Base-by-base conservation (phyloP, 2,329 filamentous ascomycete species). In the Verticillium nonalfalfae region DNA sequence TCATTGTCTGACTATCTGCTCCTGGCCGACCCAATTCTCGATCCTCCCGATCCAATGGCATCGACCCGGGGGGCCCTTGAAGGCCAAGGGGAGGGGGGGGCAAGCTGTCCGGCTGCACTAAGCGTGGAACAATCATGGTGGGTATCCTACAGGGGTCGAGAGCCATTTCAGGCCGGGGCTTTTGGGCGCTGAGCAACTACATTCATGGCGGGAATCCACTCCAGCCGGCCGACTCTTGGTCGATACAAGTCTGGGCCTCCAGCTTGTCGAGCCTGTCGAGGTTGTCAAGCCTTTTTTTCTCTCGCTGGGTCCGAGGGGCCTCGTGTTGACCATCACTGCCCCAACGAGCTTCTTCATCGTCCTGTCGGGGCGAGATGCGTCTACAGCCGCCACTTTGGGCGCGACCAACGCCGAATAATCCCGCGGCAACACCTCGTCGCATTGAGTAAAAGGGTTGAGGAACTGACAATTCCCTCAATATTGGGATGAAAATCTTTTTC, bases 231-330 rank as follows among this genome's bases (percentile, higher is more conserved):
- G 59, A 63, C 64, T 64, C 62, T 57, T 50, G 62, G 57, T 39
- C 26, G 60, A 52, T 65, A 63, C 64, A 61, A 64, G 60, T 60
- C 64, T 62, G 62, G 59, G 60, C 45, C 45, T 52, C 45, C n/a
- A 52, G 18, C 18, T 52, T 52, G 45, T 52, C 45, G n/a, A 52
- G 18, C 45, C 45, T 52, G n/a, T 52, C 45, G n/a, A 21, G 45
- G n/a, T 18, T 7, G 35, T 36, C 35, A 13, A 36, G 13, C 13
- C 35, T 36, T 52, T 52, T 40, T 52, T 50, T 26, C 26, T 31
- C 45, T 52, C 45, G 45, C 45, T 52, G 21, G 45, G 45, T 52
- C 45, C 55, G 55, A 21, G 55, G 26, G 55, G 55, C 35, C 55
- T 57, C 45, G 45, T 52, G 45, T 52, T 26, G 45, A 52, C 45